phyloP scores from a whole-genome alignment of 345 rosid genomes.

The Syzygium grande region DNA sequence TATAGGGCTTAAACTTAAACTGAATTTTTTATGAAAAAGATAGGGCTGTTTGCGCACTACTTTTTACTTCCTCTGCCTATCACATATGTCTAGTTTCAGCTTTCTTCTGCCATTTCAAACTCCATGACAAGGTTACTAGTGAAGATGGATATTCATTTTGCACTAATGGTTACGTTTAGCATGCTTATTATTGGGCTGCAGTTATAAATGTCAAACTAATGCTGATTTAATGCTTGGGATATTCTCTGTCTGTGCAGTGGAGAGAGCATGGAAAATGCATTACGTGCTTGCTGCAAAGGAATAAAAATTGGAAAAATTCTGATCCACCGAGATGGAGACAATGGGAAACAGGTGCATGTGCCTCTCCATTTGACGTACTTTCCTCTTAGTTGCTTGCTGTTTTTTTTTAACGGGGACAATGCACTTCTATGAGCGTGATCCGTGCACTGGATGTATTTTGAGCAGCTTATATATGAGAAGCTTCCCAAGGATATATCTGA shows the following conservation, averaged over 20 bases:
- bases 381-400: background rate
- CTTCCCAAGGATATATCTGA: slow-evolving; percentile 94
- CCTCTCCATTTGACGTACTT: background rate
- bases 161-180: background rate
- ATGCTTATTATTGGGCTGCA: background rate
- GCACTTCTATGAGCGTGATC: background rate
- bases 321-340: slow-evolving; percentile 96
- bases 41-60: background rate
- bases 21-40: background rate
- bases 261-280: slow-evolving; percentile 99
- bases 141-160: background rate
- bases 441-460: background rate
- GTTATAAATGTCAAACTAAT: background rate
- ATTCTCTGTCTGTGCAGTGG: slow-evolving; percentile 48
- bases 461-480: slow-evolving; percentile 95
- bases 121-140: background rate
- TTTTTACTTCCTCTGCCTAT: background rate
- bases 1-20: background rate
- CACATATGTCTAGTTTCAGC: background rate
- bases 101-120: background rate
- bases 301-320: slow-evolving; percentile 97
- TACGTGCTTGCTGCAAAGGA: slow-evolving; percentile 98
- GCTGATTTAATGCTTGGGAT: slow-evolving; percentile 4
- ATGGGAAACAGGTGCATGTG: slow-evolving; percentile 68
- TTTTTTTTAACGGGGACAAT: background rate